A percentile compares a stretch with the other conserved stretches of the same genome.
phyloP scores from a whole-genome alignment of 441 rosid genomes.

The Hypseocharis bilobata region DNA sequence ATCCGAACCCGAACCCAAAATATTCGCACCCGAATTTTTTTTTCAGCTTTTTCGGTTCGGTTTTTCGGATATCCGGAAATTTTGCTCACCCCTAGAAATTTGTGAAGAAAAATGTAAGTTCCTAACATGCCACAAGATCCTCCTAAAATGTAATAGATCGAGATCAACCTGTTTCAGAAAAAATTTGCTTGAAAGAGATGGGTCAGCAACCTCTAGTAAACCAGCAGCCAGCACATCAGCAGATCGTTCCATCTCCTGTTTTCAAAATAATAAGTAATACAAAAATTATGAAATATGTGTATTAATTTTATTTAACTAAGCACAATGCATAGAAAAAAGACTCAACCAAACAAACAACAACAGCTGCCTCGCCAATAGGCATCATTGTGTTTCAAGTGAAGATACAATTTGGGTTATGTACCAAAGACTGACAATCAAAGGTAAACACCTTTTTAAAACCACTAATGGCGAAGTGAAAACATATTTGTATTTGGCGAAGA shows the following conservation, averaged over 20 bases:
- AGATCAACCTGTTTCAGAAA: conserved; percentile 75
- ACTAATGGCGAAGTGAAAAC: neutral
- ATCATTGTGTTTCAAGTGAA: neutral
- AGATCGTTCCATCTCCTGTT: conserved; percentile 92
- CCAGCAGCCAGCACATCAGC: conserved; percentile 97
- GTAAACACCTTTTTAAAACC: neutral
- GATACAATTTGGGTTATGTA: neutral
- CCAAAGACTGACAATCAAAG: neutral
- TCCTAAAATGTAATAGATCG: neutral
- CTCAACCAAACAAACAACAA: neutral
- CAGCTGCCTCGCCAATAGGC: neutral
- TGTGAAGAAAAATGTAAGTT: neutral
- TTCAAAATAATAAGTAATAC: conserved; percentile 2
- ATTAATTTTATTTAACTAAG: neutral
- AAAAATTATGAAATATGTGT: neutral
- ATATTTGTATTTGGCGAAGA: neutral
- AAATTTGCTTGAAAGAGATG: conserved; percentile 79
- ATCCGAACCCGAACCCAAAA: no score
- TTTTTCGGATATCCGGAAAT: no score
- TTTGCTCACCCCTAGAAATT: no score
- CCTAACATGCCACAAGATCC: conserved; percentile 4
- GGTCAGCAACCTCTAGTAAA: conserved; percentile 87
- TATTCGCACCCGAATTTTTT: no score
- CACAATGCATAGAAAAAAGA: neutral
- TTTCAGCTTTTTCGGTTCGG: no score